Percentiles rank a stretch among this genome's conserved stretches.
Conservation (phyloP, 768 basidiomycete genomes). For the Mycena vitilis region DNA sequence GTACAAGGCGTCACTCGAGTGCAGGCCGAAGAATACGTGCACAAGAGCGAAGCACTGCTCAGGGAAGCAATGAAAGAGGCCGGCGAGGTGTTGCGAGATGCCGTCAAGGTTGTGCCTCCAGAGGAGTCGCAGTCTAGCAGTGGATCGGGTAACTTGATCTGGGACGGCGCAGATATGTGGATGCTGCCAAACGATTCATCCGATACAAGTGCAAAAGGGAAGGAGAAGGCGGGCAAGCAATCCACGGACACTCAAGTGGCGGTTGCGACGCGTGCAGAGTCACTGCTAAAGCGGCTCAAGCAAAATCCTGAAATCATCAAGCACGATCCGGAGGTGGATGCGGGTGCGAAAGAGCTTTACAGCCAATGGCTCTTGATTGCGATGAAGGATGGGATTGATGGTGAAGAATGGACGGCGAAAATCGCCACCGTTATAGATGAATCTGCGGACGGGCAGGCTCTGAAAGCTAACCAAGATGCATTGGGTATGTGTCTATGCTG, state of each 20-base stretch:
- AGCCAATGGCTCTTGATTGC: constrained; percentile 63
- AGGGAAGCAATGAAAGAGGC: constrained; percentile 83
- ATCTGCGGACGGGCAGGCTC: constrained; percentile 59
- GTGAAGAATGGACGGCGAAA: constrained; percentile 66
- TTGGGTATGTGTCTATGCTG: constrained; percentile 61
- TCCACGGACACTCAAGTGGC: constrained; percentile 59
- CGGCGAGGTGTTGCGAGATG: constrained; percentile 85
- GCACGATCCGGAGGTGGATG: constrained; percentile 79
- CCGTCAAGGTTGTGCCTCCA: constrained; percentile 93
- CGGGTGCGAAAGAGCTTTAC: constrained; percentile 64
- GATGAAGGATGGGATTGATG: constrained; percentile 67
- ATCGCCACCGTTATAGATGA: constrained; percentile 63
- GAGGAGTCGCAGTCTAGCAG: constrained; percentile 54
- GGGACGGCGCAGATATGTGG: constrained; percentile 93
- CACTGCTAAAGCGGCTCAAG: constrained; percentile 76
- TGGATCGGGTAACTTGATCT: constrained; percentile 51
- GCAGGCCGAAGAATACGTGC: constrained; percentile 87
- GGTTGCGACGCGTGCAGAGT: constrained; percentile 81
- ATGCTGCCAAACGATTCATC: constrained; percentile 65
- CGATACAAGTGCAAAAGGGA: constrained; percentile 50
- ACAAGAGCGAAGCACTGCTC: constrained; percentile 74
- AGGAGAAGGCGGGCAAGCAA: constrained; percentile 42
- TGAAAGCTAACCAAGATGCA: constrained; percentile 64
- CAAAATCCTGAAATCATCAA: constrained; percentile 80
- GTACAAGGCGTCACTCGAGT: constrained; percentile 81